Evolutionary conservation across 2,329 filamentous ascomycete species (phyloP), one percentile per base, ranked within the genome.

Genomic region (Rutstroemia sp.): DNA sequence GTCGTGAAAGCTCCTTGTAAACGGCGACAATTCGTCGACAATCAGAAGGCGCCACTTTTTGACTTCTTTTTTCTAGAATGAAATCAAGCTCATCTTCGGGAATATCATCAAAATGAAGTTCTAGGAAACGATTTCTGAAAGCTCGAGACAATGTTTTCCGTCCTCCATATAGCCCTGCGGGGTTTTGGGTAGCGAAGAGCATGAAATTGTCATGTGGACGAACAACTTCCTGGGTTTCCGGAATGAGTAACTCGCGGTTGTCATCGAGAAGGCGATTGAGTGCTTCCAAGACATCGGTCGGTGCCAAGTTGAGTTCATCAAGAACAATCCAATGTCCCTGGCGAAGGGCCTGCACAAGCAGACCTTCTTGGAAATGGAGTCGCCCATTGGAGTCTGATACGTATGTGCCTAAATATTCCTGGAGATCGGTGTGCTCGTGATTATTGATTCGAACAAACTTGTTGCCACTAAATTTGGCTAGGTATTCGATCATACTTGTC

Each of bases 391-490:
- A 73, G 23, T 86, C 88, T 2, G 94, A 96, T 1, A 96, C 78
- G 64, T 99, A 99, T 0, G 91, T 95, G 17, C 94, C 94, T 5
- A 99, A 76, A 67, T 99, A 99, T 69, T 99, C 95, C 71, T 99
- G 94, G 39, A 99, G 76, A 70, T 99, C 94, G 0, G 94, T 99
- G 68, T 99, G 94, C 69, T 99, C 95, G 72, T 99, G 94, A 64
- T 99, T 99, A 74, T 99, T 99, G 76, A 99, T 99, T 58, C 94
- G 84, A 45, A 99, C 91, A 68, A 97, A 99, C 67, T 89, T 94
- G 70, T 99, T 96, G 3, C 95, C 94, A 30, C 91, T 97, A 55
- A 89, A 87, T 67, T 95, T 94, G n/a, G 95, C 92, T 39, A 99
- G 79, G 69, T 96, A 96, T 72, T 97, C 92, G 44, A 99, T 95